These are phyloP conservation scores for Rhododendron mucronatum DNA, from an alignment of 148 eudicot species.

Conservation along the genomic window DNA sequence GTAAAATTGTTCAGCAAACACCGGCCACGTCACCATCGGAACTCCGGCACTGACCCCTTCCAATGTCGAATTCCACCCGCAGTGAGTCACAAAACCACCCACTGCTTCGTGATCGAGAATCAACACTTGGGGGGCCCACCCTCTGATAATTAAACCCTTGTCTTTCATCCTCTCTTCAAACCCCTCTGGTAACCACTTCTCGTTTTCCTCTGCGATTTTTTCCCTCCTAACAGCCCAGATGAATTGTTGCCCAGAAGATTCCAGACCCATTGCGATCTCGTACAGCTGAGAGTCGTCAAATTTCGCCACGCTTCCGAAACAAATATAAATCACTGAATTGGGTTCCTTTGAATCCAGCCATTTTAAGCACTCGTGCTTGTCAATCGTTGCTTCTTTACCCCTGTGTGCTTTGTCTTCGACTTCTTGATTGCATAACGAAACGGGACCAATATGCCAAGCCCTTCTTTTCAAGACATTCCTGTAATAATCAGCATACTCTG, in stretches of 20 bases:
- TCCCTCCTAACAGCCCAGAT: slow-evolving; percentile 47
- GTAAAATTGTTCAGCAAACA: slow-evolving; percentile 30
- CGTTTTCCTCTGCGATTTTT: neutral
- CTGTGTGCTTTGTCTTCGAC: slow-evolving; percentile 29
- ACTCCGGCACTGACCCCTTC: slow-evolving; percentile 27
- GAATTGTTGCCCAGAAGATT: slow-evolving; percentile 41
- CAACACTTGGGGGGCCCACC: slow-evolving; percentile 36
- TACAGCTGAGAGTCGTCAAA: slow-evolving; percentile 22
- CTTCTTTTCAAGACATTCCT: slow-evolving; percentile 34
- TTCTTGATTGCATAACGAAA: slow-evolving; percentile 31
- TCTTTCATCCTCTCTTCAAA: slow-evolving; percentile 25
- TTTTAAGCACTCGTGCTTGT: no score
- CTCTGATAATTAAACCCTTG: slow-evolving; percentile 25
- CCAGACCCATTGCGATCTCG: slow-evolving; percentile 50
- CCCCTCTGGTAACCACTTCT: slow-evolving; percentile 33
- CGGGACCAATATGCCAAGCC: slow-evolving; percentile 60
- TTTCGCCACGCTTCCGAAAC: slow-evolving; percentile 41
- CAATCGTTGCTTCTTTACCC: slow-evolving; percentile 10
- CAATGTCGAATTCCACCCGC: slow-evolving; percentile 38
- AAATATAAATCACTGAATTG: neutral
- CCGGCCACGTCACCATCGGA: slow-evolving; percentile 40
- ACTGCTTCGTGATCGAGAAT: slow-evolving; percentile 23
- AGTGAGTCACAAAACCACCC: slow-evolving; percentile 34
- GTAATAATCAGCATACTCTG: slow-evolving; percentile 44
- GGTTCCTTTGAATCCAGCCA: no score